Evolutionary conservation across 768 basidiomycete genomes (phyloP), one percentile per base, ranked within the genome.

Genomic region (Boletus reticuloceps): DNA sequence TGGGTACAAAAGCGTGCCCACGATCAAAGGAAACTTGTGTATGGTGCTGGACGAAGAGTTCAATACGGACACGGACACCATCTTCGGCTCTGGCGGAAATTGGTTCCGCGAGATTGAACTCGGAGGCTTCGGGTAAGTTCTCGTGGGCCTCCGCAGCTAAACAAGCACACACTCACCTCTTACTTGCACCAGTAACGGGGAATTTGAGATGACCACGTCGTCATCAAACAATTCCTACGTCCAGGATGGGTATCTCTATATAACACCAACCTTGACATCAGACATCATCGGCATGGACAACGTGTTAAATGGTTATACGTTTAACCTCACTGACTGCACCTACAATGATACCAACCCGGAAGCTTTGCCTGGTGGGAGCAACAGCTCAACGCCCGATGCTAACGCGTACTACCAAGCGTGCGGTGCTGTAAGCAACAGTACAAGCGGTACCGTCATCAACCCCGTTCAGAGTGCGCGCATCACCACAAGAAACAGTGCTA

Each of bases 291-390:
- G 86, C 19, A 58, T 55, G 32, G 69, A 72, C 47, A 78, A 77
- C 51, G 66, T 88, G 8, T 72, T 84, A 56, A 80, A 92, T 64
- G 86, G 86, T 4, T 82, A 84, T 58, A 84, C 85, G 0, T 88
- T 85, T 69, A 92, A 94, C 69, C 79, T 91, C 60, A 90, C 89
- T 0, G 88, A 81, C 54, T 95, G 93, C 75, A 94, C 93, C 38
- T 81, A 82, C 68, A 83, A 87, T 59, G 47, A 69, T 53, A 85
- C 84, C 2, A 71, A 58, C n/a, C 71, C 71, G 0, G 54, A 48
- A 17, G 36, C 66, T 0, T 34, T 61, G 12, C 68, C 70, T 7
- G 62, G 63, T 5, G 69, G 61, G 12, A 46, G 16, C 29, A 71
- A 66, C 52, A 75, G 70, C 8, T 62, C 72, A 2, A 70, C 75